Conservation (phyloP, 345 rosid genomes). For the Cardamine occulta region DNA sequence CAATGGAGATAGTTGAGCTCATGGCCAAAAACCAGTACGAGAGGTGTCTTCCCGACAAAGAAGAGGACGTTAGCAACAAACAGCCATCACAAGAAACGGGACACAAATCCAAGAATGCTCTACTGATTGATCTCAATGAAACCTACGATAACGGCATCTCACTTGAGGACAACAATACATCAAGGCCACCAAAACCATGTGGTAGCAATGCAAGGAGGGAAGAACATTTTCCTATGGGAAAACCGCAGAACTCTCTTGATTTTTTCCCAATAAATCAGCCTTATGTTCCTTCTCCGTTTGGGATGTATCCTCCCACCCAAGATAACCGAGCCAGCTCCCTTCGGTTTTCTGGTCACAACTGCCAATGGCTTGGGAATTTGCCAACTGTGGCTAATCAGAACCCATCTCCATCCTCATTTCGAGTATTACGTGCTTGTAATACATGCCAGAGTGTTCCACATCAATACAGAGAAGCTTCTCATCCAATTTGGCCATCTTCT, state of each 20-base stretch:
- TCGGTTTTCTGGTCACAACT: slow-evolving; percentile 53
- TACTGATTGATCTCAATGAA: slow-evolving; percentile 52
- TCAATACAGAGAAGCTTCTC: slow-evolving; percentile 56
- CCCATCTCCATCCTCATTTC: slow-evolving; percentile 46
- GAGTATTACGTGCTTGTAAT: slow-evolving; percentile 47
- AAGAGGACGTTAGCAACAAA: slow-evolving; percentile 44
- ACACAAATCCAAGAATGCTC: slow-evolving; percentile 42
- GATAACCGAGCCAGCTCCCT: slow-evolving; percentile 50
- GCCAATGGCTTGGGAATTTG: slow-evolving; percentile 54
- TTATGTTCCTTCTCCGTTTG: slow-evolving; percentile 47
- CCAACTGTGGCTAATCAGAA: slow-evolving; percentile 44
- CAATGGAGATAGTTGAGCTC: slow-evolving; percentile 95
- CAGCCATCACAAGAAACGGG: slow-evolving; percentile 45
- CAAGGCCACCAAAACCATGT: slow-evolving; percentile 47
- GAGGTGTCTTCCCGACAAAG: slow-evolving; percentile 77
- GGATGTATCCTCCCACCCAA: slow-evolving; percentile 48
- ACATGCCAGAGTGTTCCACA: slow-evolving; percentile 55
- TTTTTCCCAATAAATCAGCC: slow-evolving; percentile 53
- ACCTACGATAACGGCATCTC: slow-evolving; percentile 50
- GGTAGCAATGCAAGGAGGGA: slow-evolving; percentile 49
- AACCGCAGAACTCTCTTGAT: slow-evolving; percentile 47
- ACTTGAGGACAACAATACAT: slow-evolving; percentile 51
- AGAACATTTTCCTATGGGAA: slow-evolving; percentile 42
- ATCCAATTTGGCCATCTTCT: slow-evolving; percentile 51
- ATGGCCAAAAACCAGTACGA: slow-evolving; percentile 92